These are phyloP conservation scores for Tuber magnatum DNA, from an alignment of 495 filamentous ascomycete species.

Conservation along the genomic window DNA sequence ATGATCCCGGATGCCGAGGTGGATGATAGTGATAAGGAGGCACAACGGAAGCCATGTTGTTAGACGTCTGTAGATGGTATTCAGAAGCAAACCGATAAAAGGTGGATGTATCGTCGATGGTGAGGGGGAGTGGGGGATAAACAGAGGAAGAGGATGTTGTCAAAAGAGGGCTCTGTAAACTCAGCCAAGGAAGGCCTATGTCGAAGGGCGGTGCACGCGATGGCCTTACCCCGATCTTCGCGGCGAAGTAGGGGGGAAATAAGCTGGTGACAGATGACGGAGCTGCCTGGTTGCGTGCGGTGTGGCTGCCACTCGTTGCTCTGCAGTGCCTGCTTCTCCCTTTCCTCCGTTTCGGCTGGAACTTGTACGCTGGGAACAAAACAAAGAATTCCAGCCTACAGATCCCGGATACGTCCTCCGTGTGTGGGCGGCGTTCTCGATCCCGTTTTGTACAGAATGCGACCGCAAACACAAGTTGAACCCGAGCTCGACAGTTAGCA, in stretches of 20 bases:
- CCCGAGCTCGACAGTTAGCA: neutral
- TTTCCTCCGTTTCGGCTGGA: neutral
- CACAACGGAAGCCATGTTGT: slow-evolving; percentile 35
- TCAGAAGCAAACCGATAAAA: slow-evolving; percentile 1
- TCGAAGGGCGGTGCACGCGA: slow-evolving; percentile 4
- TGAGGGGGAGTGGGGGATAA: neutral
- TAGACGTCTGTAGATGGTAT: slow-evolving; percentile 21
- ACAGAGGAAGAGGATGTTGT: neutral
- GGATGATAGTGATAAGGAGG: slow-evolving; percentile 38
- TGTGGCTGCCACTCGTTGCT: neutral
- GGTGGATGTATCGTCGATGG: neutral
- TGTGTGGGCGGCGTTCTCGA: slow-evolving; percentile 26
- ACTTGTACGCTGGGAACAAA: neutral
- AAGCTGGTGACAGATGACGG: neutral
- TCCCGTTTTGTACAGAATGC: slow-evolving; percentile 35
- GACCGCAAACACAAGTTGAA: slow-evolving; percentile 15
- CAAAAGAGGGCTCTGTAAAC: neutral
- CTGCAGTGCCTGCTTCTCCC: neutral
- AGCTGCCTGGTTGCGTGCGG: neutral
- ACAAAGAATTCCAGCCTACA: slow-evolving; percentile 17
- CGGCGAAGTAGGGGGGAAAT: neutral
- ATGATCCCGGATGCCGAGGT: slow-evolving; percentile 34
- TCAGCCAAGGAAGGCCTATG: neutral
- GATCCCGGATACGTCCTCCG: slow-evolving; percentile 38
- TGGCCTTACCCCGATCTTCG: slow-evolving; percentile 3